Evolutionary conservation across 176 grass and related monocot species (phyloP).

Genomic region (Chrysopogon serrulatus): DNA sequence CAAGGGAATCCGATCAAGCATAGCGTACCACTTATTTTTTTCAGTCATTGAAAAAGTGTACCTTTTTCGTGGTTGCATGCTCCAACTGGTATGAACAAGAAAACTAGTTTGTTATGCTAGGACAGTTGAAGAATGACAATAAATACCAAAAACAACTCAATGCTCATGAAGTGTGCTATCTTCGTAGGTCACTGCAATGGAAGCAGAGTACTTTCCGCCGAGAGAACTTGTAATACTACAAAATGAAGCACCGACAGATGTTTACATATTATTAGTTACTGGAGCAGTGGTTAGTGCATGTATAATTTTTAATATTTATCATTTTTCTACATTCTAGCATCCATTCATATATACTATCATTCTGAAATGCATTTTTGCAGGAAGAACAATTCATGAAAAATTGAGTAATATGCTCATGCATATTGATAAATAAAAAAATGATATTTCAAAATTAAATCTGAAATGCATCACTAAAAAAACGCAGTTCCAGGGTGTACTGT

Average conservation of each 20-base stretch:
- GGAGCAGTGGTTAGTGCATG: slow-evolving; percentile 69
- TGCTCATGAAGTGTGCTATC: not conserved
- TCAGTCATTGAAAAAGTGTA: slow-evolving; percentile 54
- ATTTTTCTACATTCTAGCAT: slow-evolving; percentile 16
- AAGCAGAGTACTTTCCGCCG: slow-evolving; percentile 76
- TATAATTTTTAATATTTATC: not conserved
- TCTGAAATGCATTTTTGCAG: slow-evolving; percentile 28
- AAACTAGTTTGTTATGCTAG: not conserved
- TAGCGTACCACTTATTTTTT: slow-evolving; percentile 71
- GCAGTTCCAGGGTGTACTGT: slow-evolving; percentile 46
- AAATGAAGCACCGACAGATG: slow-evolving; percentile 59
- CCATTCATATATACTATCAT: not conserved
- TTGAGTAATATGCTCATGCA: slow-evolving; percentile 21
- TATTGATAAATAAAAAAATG: not conserved
- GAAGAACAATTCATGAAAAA: slow-evolving; percentile 30
- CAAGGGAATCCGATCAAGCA: slow-evolving; percentile 68
- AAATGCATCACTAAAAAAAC: slow-evolving; percentile 26
- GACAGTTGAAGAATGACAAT: not conserved
- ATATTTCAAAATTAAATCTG: slow-evolving; percentile 11
- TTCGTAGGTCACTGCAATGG: slow-evolving; percentile 64
- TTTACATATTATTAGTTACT: slow-evolving; percentile 82
- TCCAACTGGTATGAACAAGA: slow-evolving; percentile 68
- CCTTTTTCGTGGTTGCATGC: slow-evolving; percentile 68
- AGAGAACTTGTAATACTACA: slow-evolving; percentile 66
- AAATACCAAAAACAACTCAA: not conserved